A percentile compares a stretch with the other conserved stretches of the same genome.
phyloP scores from a whole-genome alignment of 805 yeast genomes.

The Helenozyma rhizophorensis region DNA sequence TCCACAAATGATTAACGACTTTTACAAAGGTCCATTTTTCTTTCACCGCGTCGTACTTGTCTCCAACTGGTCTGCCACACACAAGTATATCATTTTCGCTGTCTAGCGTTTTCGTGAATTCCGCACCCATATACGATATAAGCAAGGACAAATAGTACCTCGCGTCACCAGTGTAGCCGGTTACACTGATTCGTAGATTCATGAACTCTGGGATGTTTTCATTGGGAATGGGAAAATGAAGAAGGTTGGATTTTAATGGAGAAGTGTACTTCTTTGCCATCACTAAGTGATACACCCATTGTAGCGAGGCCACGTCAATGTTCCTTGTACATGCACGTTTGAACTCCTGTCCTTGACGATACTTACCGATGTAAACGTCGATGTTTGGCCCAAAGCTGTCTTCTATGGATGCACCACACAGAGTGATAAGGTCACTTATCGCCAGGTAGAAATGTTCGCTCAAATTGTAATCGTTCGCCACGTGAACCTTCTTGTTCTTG shows the following conservation, averaged over 20 bases:
- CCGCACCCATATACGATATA: slow-evolving; percentile 68
- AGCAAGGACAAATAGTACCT: slow-evolving; percentile 65
- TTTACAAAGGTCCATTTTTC: slow-evolving; percentile 54
- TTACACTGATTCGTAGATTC: slow-evolving; percentile 56
- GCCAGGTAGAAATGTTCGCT: slow-evolving; percentile 39
- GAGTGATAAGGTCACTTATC: slow-evolving; percentile 41
- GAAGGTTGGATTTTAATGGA: slow-evolving; percentile 50
- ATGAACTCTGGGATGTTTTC: slow-evolving; percentile 51
- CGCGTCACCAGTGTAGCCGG: slow-evolving; percentile 85
- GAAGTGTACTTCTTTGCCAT: slow-evolving; percentile 49
- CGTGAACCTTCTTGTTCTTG: slow-evolving; percentile 42
- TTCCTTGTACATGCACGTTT: slow-evolving; percentile 38
- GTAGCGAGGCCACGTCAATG: slow-evolving; percentile 55
- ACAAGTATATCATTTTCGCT: slow-evolving; percentile 68
- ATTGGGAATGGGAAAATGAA: slow-evolving; percentile 66
- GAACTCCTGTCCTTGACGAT: slow-evolving; percentile 56
- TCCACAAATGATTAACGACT: slow-evolving; percentile 79
- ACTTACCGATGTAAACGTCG: slow-evolving; percentile 56
- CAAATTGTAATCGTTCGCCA: slow-evolving; percentile 55
- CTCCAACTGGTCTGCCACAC: slow-evolving; percentile 63
- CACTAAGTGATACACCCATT: slow-evolving; percentile 73
- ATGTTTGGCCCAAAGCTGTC: slow-evolving; percentile 16
- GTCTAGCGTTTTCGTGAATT: slow-evolving; percentile 63
- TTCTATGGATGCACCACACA: slow-evolving; percentile 52
- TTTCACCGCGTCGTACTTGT: slow-evolving; percentile 68